phyloP scores from a whole-genome alignment of 2,329 filamentous ascomycete species.

The Colletotrichum sp. region DNA sequence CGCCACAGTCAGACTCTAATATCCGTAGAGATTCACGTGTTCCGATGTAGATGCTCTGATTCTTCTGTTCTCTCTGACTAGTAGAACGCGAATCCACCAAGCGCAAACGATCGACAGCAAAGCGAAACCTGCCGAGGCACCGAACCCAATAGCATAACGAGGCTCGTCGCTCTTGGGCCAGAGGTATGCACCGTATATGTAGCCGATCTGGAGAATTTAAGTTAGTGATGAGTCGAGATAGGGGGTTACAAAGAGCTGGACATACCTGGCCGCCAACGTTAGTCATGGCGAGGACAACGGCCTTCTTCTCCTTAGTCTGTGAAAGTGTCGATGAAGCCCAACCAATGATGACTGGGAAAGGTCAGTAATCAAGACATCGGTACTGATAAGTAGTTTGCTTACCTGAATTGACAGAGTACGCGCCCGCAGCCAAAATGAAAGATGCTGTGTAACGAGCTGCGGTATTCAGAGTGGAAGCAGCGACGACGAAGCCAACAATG shows the following conservation, averaged over 20 bases:
- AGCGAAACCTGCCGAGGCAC: conserved; percentile 48
- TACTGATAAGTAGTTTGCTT: fast-evolving
- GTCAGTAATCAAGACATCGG: background rate
- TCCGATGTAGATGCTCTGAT: conserved; percentile 37
- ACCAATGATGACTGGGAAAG: conserved; percentile 43
- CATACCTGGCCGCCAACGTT: conserved; percentile 46
- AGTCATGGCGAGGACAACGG: conserved; percentile 51
- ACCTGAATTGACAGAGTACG: conserved; percentile 41
- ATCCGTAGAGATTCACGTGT: conserved; percentile 42
- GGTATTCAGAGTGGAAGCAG: conserved; percentile 40
- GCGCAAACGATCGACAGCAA: conserved; percentile 40
- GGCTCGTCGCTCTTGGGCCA: conserved; percentile 51
- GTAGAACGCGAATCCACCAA: conserved; percentile 45
- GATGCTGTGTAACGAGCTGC: conserved; percentile 45
- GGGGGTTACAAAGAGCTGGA: background rate
- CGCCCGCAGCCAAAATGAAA: conserved; percentile 46
- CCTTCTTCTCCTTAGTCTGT: conserved; percentile 56
- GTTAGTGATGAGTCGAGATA: background rate
- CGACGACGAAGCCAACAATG: conserved; percentile 47
- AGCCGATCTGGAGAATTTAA: conserved; percentile 36
- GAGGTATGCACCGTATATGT: conserved; percentile 56
- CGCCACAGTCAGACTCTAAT: conserved; percentile 25
- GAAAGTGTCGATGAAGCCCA: conserved; percentile 49
- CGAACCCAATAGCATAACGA: conserved; percentile 48
- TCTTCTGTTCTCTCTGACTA: conserved; percentile 46